Evolutionary conservation across 495 filamentous ascomycete species (phyloP).

Genomic region (Extremus antarcticus): DNA sequence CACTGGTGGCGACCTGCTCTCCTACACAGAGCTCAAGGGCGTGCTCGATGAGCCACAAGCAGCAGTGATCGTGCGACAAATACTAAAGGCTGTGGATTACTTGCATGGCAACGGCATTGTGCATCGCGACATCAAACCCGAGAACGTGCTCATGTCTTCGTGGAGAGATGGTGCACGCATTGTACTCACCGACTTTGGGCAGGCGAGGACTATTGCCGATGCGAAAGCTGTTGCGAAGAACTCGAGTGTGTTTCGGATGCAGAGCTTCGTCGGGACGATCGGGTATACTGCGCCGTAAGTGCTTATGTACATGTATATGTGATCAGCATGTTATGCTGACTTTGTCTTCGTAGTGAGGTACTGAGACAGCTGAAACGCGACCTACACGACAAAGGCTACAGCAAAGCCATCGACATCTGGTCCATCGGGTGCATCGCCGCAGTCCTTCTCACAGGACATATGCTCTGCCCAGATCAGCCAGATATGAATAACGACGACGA

Average conservation of each 20-base stretch:
- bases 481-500: constrained; percentile 4
- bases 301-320: constrained; percentile 11
- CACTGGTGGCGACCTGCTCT: constrained; percentile 54
- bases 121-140: constrained; percentile 61
- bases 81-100: constrained; percentile 50
- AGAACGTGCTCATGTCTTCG: constrained; percentile 54
- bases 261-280: constrained; percentile 50
- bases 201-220: constrained; percentile 28
- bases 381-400: constrained; percentile 40
- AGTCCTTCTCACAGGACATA: constrained; percentile 40
- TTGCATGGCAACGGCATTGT: constrained; percentile 46
- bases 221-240: neutral
- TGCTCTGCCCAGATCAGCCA: constrained; percentile 29
- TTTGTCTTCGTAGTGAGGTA: constrained; percentile 4
- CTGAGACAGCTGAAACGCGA: neutral
- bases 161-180: constrained; percentile 36
- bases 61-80: constrained; percentile 46
- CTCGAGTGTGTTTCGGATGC: constrained; percentile 36
- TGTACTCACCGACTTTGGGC: constrained; percentile 66
- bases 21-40: constrained; percentile 43
- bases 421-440: constrained; percentile 46
- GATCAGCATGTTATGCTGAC: constrained; percentile 4
- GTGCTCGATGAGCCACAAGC: constrained; percentile 42
- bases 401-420: constrained; percentile 53
- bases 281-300: constrained; percentile 66